These are phyloP conservation scores for Globisporangium uncinulatum DNA, from an alignment of 352 stramenopile species.

Conservation along the genomic window DNA sequence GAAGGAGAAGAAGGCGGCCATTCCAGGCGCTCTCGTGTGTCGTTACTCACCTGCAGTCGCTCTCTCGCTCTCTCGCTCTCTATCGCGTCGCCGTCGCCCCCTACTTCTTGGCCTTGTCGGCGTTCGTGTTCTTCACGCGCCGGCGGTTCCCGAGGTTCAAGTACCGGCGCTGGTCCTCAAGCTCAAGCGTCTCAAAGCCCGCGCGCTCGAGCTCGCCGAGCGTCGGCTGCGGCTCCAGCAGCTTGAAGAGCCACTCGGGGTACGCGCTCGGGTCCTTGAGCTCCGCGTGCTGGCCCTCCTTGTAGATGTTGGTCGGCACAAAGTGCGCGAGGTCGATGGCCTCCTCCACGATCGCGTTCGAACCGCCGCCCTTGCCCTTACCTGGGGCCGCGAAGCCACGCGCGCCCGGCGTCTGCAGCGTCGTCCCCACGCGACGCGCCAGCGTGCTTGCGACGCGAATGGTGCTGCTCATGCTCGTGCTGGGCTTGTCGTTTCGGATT, in stretches of 20 bases:
- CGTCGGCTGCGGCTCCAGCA: slow-evolving; percentile 68
- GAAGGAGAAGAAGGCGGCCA: too few species aligned
- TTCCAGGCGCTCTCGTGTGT: too few species aligned
- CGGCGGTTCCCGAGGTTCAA: slow-evolving; percentile 69
- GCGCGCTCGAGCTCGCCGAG: slow-evolving; percentile 72
- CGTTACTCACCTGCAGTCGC: not conserved
- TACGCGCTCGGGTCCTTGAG: slow-evolving; percentile 80
- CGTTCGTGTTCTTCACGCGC: slow-evolving; percentile 70
- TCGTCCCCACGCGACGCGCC: slow-evolving; percentile 27
- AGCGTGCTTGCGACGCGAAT: slow-evolving; percentile 24
- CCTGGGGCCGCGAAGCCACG: slow-evolving; percentile 52
- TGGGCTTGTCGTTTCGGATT: not conserved
- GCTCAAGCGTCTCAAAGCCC: slow-evolving; percentile 72
- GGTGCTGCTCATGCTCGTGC: not conserved
- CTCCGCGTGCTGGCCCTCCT: slow-evolving; percentile 77
- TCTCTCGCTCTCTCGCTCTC: not conserved
- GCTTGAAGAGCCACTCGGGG: slow-evolving; percentile 77
- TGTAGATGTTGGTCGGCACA: slow-evolving; percentile 82
- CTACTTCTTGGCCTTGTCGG: slow-evolving; percentile 85
- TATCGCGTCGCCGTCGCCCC: slow-evolving; percentile 5
- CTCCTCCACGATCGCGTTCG: slow-evolving; percentile 50
- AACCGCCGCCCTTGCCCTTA: slow-evolving; percentile 60
- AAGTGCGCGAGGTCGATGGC: slow-evolving; percentile 69
- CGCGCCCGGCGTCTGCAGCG: slow-evolving; percentile 23
- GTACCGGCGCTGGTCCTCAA: slow-evolving; percentile 77